Evolutionary conservation across 2,329 filamentous ascomycete genomes (phyloP).

Genomic region (Camillea tinctor): DNA sequence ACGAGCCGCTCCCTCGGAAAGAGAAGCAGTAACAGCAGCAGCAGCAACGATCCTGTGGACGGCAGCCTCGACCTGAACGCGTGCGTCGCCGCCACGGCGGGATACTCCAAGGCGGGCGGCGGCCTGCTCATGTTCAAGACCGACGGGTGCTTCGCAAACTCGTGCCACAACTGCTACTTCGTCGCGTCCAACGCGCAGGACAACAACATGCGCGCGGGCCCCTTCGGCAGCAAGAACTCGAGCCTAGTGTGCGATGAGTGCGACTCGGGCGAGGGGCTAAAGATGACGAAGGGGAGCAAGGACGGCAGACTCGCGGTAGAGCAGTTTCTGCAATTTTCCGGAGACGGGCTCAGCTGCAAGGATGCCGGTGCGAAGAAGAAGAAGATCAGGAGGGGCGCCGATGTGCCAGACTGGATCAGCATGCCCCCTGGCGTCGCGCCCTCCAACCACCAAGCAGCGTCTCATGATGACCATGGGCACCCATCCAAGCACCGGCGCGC

Average conservation of each 20-base stretch:
- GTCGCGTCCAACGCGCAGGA: not conserved
- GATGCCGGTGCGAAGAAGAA: not conserved
- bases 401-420: no score
- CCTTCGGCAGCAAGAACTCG: not conserved
- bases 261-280: conserved; percentile 1
- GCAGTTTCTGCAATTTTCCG: not conserved
- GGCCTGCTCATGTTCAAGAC: not conserved
- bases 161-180: not conserved
- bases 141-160: not conserved
- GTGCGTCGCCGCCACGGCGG: not conserved
- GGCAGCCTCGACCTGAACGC: conserved; percentile 1
- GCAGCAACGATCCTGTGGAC: not conserved
- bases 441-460: no score
- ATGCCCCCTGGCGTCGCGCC: no score
- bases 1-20: not conserved
- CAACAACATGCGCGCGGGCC: not conserved
- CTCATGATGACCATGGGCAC: no score
- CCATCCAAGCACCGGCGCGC: no score
- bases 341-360: not conserved
- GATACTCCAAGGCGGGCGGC: not conserved
- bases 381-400: not conserved
- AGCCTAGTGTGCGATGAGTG: not conserved
- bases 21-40: not conserved
- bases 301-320: not conserved
- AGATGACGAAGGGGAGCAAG: not conserved